Evolutionary conservation across 139 green algal genomes (phyloP).

Genomic region (Chlamydomonas urium): DNA sequence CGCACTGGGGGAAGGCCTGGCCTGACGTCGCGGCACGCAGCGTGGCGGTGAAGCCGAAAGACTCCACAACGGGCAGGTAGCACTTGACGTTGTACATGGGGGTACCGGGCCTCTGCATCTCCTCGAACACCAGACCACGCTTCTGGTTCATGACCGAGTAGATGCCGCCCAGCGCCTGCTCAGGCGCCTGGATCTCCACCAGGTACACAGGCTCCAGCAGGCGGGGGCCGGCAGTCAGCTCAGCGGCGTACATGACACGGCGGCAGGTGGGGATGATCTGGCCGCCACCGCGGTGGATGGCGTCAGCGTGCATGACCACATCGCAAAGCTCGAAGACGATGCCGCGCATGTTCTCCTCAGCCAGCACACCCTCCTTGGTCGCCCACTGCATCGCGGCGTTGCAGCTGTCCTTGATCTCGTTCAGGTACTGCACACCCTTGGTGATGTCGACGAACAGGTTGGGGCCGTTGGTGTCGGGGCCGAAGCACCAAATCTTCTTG

Average conservation of each 20-base stretch:
- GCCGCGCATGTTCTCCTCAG: constrained; percentile 99
- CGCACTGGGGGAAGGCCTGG: constrained; percentile 95
- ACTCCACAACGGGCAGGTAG: constrained; percentile 95
- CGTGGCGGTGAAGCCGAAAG: constrained; percentile 95
- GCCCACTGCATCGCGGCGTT: constrained; percentile 98
- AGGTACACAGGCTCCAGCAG: constrained; percentile 97
- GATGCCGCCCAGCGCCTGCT: constrained; percentile 64
- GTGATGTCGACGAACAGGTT: constrained; percentile 96
- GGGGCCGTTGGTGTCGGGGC: constrained; percentile 95
- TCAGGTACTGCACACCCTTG: constrained; percentile 99
- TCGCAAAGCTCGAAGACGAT: constrained; percentile 91
- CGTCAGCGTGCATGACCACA: constrained; percentile 96
- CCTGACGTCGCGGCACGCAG: constrained; percentile 92
- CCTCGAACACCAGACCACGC: constrained; percentile 98
- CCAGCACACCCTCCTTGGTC: constrained; percentile 94
- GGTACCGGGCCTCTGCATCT: constrained; percentile 94
- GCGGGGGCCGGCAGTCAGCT: constrained; percentile 87
- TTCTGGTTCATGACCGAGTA: constrained; percentile 95
- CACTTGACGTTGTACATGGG: constrained; percentile 99
- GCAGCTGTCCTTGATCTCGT: constrained; percentile 98
- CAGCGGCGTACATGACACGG: constrained; percentile 89
- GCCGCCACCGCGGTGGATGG: constrained; percentile 97
- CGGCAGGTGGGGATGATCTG: constrained; percentile 98
- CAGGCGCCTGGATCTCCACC: constrained; percentile 98
- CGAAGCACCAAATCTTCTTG: constrained; percentile 99